Evolutionary conservation across 768 basidiomycete species (phyloP).

Genomic region (Xerocomus brunneocitrinus): DNA sequence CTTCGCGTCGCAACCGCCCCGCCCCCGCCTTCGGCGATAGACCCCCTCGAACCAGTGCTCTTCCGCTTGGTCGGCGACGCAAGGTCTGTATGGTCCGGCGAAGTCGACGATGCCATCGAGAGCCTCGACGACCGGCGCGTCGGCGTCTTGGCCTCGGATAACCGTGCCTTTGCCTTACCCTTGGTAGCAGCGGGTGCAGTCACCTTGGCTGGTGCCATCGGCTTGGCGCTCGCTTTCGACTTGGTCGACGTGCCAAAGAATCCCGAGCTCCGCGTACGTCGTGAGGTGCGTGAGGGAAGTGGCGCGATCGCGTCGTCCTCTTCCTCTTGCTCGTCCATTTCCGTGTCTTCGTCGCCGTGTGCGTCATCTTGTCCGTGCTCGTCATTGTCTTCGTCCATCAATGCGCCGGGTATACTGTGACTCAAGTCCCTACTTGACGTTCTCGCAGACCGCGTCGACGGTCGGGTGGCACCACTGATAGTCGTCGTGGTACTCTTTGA

Average conservation of each 20-base stretch:
- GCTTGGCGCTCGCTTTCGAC: slow-evolving; percentile 7
- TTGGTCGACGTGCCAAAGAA: slow-evolving; percentile 8
- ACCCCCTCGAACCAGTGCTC: slow-evolving; percentile 12
- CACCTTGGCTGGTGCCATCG: background rate
- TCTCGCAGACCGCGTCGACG: slow-evolving; percentile 1
- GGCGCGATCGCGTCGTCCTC: slow-evolving; percentile 34
- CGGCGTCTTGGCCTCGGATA: slow-evolving; percentile 22
- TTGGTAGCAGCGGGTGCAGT: slow-evolving; percentile 1
- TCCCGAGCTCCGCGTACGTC: slow-evolving; percentile 18
- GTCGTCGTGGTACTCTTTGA: slow-evolving; percentile 2
- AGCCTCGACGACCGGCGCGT: slow-evolving; percentile 38
- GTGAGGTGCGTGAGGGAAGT: slow-evolving; percentile 24
- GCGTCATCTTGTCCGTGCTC: slow-evolving; percentile 17
- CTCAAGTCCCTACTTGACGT: slow-evolving; percentile 9
- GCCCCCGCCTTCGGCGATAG: slow-evolving; percentile 6
- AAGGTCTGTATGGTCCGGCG: slow-evolving; percentile 27
- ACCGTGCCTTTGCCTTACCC: slow-evolving; percentile 16
- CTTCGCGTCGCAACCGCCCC: slow-evolving; percentile 24
- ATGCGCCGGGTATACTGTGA: slow-evolving; percentile 41
- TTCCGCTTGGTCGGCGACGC: slow-evolving; percentile 27
- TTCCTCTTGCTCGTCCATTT: slow-evolving; percentile 29
- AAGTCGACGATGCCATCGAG: slow-evolving; percentile 32
- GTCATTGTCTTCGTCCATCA: slow-evolving; percentile 38
- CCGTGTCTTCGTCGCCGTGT: slow-evolving; percentile 17
- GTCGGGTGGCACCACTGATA: background rate